Evolutionary conservation across 768 basidiomycete genomes (phyloP), one percentile per base, ranked within the genome.

Genomic region (Pholiota conissans): DNA sequence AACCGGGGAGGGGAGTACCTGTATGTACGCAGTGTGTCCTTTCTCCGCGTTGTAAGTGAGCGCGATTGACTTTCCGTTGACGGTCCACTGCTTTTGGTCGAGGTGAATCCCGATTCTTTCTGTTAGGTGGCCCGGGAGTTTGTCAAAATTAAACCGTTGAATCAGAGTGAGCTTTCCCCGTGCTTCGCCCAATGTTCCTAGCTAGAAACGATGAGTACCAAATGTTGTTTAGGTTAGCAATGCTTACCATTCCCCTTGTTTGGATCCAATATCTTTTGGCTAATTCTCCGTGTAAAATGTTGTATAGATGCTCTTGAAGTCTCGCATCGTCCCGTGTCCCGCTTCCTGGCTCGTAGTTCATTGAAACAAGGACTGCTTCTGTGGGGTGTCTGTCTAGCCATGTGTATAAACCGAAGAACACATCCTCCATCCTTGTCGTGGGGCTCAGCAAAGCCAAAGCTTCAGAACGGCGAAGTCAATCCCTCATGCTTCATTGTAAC

Each of bases 101-200:
- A 83, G 74, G 46, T 74, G 73, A 46, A 81, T 80, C 26, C 80
- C 81, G 48, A 79, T 70, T 24, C 74, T 71, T 29, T 76, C 75
- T n/a, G 69, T 63, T 18, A 71, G 71, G 3, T 71, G 63, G 0
- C 70, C 29, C 3, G 79, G 75, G 14, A 83, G 72, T 22, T 77
- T 69, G 28, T 70, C 59, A 58, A 76, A 82, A 22, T 69, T 63
- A 63, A 76, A 82, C 4, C 83, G 78, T 56, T 81, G 78, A 29
- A 84, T 72, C 20, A 83, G 75, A 8, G 76, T 78, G 5, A 82
- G 69, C 64, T 81, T 83, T n/a, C 80, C 80, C 3, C 83, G 77
- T 1, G 80, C 76, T 66, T 80, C 73, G 0, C 81, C 80, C 5
- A 84, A 73, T 1, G 76, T 81, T 5, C 78, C 78, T 6, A 82